Evolutionary conservation across 169 alveolate species (phyloP), one percentile per base, ranked within the genome.

Genomic region (Eimeria acervulina): DNA sequence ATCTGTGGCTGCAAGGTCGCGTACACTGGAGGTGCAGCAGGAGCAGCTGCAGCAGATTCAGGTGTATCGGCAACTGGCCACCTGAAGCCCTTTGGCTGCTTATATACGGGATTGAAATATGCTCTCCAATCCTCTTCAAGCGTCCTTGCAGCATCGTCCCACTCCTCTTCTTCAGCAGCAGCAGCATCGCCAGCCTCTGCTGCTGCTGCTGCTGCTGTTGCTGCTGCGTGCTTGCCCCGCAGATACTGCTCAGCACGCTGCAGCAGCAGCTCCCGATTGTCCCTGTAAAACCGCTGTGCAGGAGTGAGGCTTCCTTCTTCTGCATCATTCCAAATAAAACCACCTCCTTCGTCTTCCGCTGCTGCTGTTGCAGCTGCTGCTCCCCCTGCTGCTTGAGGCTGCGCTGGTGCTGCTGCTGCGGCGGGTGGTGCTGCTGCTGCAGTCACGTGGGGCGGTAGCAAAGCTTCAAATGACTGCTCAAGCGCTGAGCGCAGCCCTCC

Each of bases 241-340:
- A 74, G 72, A 70, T 88, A 95, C 95, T 84, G 80, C 51, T 81
- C 70, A 26, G 97, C 97, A 23, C 97, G 72, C 95, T 95, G 81
- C 63, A 95, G 84, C 44, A 95, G 97, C 51, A 81, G 74, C 31
- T 95, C 95, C 33, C 94, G 51, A 63, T 95, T 95, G 93, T 95
- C 97, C 21, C 84, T 51, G 47, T 95, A 95, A 40, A 95, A 95
- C 42, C 95, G 93, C 80, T 95, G 97, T 26, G 97, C 97, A 23
- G 97, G 97, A n/a, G 97, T 95, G 28, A 95, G 95, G 26, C 59
- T 47, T 13, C 21, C 85, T 0, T 87, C 96, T 33, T 88, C 94
- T n/a, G 74, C 33, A 21, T 72, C 94, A 8, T 19, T 51, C 90
- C 68, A 80, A 23, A 38, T 19, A 74, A 74, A 74, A 52, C 55